A percentile compares a stretch with the other conserved stretches of the same genome.
Evolutionary conservation across 257 asterid genomes (phyloP).

Genomic region (Gynochthodes officinalis): DNA sequence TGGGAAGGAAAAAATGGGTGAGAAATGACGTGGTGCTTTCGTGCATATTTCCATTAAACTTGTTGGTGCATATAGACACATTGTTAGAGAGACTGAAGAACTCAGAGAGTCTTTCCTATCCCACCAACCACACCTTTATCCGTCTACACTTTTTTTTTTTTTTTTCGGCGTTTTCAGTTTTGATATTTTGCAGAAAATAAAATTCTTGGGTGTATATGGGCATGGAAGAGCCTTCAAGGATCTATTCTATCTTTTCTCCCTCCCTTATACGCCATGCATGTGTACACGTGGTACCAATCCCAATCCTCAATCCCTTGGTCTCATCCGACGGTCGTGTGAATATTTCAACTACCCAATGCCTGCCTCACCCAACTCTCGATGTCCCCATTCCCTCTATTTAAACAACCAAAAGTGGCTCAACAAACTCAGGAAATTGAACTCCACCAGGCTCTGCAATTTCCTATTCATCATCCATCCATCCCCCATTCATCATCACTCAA

Average conservation of each 20-base stretch:
- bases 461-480: constrained; percentile 8
- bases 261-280: constrained; percentile 16
- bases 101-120: background rate
- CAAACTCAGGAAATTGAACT: constrained; percentile 42
- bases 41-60: background rate
- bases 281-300: constrained; percentile 23
- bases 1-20: background rate
- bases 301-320: background rate
- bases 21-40: constrained; percentile 14
- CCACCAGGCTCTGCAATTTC: constrained; percentile 32
- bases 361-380: constrained; percentile 29
- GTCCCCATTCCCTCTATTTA: constrained; percentile 31
- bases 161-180: too few species aligned
- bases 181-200: too few species aligned
- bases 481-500: too few species aligned
- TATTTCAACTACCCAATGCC: constrained; percentile 36
- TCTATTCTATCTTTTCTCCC: background rate
- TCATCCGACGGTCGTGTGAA: constrained; percentile 31
- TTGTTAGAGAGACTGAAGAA: background rate
- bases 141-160: background rate
- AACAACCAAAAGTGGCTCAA: constrained; percentile 20
- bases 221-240: too few species aligned
- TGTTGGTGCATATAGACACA: background rate
- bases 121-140: constrained; percentile 21
- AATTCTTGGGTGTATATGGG: too few species aligned